These are phyloP conservation scores for Rhizopogon rudus DNA, from an alignment of 768 basidiomycete genomes.

Conservation along the genomic window DNA sequence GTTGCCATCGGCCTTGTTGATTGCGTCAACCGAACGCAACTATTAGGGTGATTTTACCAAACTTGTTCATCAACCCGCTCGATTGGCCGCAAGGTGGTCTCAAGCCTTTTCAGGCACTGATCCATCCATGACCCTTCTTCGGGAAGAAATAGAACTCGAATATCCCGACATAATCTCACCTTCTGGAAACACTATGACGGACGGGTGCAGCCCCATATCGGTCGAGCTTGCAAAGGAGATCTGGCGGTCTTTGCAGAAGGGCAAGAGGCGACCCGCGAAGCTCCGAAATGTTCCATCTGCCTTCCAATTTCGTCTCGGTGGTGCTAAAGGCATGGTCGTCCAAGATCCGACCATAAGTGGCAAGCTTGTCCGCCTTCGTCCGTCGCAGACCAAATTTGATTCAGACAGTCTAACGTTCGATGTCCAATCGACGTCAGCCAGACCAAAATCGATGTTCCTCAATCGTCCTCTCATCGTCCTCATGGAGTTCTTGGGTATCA, in stretches of 20 bases:
- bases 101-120: slow-evolving; percentile 52
- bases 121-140: slow-evolving; percentile 34
- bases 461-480: slow-evolving; percentile 46
- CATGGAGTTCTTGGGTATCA: slow-evolving; percentile 41
- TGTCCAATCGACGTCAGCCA: slow-evolving; percentile 41
- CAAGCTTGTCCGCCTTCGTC: slow-evolving; percentile 33
- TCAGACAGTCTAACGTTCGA: slow-evolving; percentile 34
- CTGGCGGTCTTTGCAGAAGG: slow-evolving; percentile 30
- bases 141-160: slow-evolving; percentile 26
- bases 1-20: neutral
- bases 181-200: slow-evolving; percentile 37
- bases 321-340: slow-evolving; percentile 45
- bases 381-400: slow-evolving; percentile 46
- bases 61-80: slow-evolving; percentile 36
- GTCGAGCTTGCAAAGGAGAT: slow-evolving; percentile 28
- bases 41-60: slow-evolving; percentile 36
- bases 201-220: slow-evolving; percentile 48
- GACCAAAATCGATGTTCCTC: slow-evolving; percentile 38
- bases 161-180: slow-evolving; percentile 24
- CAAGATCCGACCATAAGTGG: slow-evolving; percentile 34
- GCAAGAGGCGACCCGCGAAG: slow-evolving; percentile 17
- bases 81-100: slow-evolving; percentile 47
- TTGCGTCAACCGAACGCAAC: neutral
- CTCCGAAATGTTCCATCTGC: slow-evolving; percentile 30
- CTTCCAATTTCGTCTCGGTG: slow-evolving; percentile 40